phyloP scores from a whole-genome alignment of 2,329 filamentous ascomycete genomes.

The Scytalidium sp. region DNA sequence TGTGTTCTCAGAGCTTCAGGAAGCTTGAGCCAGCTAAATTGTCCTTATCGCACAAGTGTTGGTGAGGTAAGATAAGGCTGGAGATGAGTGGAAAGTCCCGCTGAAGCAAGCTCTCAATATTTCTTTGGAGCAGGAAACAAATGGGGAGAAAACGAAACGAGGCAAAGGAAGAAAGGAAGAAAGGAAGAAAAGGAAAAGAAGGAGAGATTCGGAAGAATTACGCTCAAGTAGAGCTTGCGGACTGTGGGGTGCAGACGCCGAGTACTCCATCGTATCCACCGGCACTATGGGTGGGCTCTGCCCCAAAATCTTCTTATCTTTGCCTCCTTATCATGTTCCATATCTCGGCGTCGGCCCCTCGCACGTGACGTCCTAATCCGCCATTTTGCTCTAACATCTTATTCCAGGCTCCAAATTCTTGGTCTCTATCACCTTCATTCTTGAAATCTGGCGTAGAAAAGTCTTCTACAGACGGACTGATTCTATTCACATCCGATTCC shows the following conservation, averaged over 20 bases:
- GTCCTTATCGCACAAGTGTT: conserved; percentile 21
- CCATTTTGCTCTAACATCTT: not conserved
- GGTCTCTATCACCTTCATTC: not conserved
- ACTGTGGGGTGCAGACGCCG: conserved; percentile 22
- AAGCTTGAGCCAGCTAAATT: conserved; percentile 7
- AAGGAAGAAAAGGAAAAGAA: conserved; percentile 9
- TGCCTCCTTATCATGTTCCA: not conserved
- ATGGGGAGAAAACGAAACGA: conserved; percentile 1
- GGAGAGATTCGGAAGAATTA: conserved; percentile 3
- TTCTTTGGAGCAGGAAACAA: conserved; percentile 6
- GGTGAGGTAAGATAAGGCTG: conserved; percentile 11
- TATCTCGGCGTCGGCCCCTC: not conserved
- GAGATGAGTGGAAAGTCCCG: conserved; percentile 1
- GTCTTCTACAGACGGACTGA: too few relatives aligned
- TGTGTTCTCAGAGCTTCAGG: not conserved
- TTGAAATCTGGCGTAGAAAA: not conserved
- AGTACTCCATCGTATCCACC: conserved; percentile 8
- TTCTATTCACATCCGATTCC: too few relatives aligned
- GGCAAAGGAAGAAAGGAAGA: conserved; percentile 7
- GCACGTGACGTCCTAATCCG: not conserved
- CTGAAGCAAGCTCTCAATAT: conserved; percentile 3
- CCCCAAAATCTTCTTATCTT: conserved; percentile 16
- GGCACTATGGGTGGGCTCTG: too few relatives aligned
- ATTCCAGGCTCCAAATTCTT: not conserved
- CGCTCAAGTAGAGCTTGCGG: conserved; percentile 5